Conservation (phyloP, 805 yeast species). For the Candida nanaspora region DNA sequence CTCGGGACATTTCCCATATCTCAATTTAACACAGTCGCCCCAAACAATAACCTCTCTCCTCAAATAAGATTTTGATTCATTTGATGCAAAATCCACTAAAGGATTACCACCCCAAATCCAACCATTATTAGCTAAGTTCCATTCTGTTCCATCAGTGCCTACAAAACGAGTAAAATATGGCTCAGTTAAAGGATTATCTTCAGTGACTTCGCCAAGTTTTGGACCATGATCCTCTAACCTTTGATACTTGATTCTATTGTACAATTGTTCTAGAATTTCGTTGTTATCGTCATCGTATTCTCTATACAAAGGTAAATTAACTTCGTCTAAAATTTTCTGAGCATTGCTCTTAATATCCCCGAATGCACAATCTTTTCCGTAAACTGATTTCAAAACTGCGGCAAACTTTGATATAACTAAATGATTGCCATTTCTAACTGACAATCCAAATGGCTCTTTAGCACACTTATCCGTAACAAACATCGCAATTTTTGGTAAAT, state of each 20-base stretch:
- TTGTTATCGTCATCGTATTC: constrained; percentile 69
- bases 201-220: constrained; percentile 57
- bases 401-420: constrained; percentile 47
- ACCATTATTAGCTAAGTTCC: constrained; percentile 88
- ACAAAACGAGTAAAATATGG: constrained; percentile 77
- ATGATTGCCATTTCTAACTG: constrained; percentile 43
- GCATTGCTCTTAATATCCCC: constrained; percentile 34
- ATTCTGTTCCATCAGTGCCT: constrained; percentile 45
- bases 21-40: constrained; percentile 93
- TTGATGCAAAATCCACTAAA: constrained; percentile 84
- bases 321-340: constrained; percentile 57
- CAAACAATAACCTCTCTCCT: constrained; percentile 92
- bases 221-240: constrained; percentile 83
- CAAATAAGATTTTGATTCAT: constrained; percentile 69
- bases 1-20: constrained; percentile 70
- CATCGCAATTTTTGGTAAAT: constrained; percentile 42
- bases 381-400: constrained; percentile 36
- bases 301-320: constrained; percentile 65
- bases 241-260: constrained; percentile 68
- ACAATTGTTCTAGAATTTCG: constrained; percentile 60
- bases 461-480: constrained; percentile 39
- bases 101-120: constrained; percentile 99
- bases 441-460: constrained; percentile 35
- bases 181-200: constrained; percentile 62
- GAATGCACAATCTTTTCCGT: constrained; percentile 24